Base-by-base conservation (phyloP, 768 basidiomycete genomes). In the Infundibulicybe gibba region DNA sequence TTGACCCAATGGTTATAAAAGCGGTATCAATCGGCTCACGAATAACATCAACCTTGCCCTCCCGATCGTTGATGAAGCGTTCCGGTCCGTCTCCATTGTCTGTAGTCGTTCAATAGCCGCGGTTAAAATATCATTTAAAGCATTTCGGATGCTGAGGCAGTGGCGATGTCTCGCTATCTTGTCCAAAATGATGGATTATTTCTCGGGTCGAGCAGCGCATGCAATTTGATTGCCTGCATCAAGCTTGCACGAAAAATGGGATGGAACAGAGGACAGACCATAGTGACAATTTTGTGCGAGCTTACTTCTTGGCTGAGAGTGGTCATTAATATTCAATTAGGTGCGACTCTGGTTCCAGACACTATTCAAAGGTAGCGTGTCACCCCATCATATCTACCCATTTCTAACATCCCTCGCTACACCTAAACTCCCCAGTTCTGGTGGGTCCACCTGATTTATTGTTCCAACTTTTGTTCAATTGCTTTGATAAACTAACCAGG, bases 141-240 rank as follows among this genome's bases (percentile, higher is more conserved):
- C 48, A 83, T 97, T 61, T 86, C 89, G 2, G 97, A 98, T 54
- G 83, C 78, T 2, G 95, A 99, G 66, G 95, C 95, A 0, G 91
- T 98, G 40, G 82, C 88, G 6, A 98, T 98, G 95, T 88, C 94
- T 1, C 83, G 94, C 9, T 93, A 93, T 61, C 78, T 99, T 15
- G 92, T 97, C 3, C 72, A 85, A 42, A 73, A 90, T 46, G 95
- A 98, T 54, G 97, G 97, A 0, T 70, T 99, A 20, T 98, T 94
- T 68, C 73, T 98, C 21, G 97, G 97, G 12, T 97, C 94, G 0
- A 95, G 92, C 49, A 94, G 91, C 57, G 95, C 97, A 0, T 94
- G 93, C 61, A 99, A 98, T 60, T 75, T 99, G 33, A 80, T 97
- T n/a, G 90, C 95, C 1, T 92, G 90, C 54, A 77, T 97, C 40